Base-by-base conservation (phyloP, 2,329 filamentous ascomycete species). In the Fusarium ramigenum region DNA sequence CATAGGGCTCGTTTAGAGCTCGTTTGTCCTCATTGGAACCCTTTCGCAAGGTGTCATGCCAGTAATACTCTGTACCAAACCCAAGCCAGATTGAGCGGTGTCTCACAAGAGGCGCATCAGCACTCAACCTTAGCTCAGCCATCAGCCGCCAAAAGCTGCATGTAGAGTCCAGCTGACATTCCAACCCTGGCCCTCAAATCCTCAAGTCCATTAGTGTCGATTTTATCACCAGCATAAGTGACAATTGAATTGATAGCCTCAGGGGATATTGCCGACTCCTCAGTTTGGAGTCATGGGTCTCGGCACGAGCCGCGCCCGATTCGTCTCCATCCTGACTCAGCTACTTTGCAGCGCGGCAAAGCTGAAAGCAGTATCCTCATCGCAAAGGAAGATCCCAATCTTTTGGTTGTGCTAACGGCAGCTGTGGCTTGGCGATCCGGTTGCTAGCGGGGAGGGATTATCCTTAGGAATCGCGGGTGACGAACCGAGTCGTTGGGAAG, bases 281-380 rank as follows among this genome's bases (percentile, higher is more conserved):
- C 19, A 19, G 37, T 66, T 30, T 53, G 63, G 40, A 37, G 53
- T 61, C 36, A 49, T 43, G 49, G 43, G 30, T 43, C 19, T 62
- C 66, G 65, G 66, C 44, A 58, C 50, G 66, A 69, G 58, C 66
- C 66, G 66, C 15, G 28, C 18, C 43, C 34, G 18, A 46, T 28
- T 43, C 36, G 36, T 9, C 18, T 32, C 34, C 6, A 23, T 25
- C 25, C 18, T 32, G 50, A 52, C 50, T 58, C 50, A 42, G 40
- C 43, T 63, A 28, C 21, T 23, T 8, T 5, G 47, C 30, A 50
- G 47, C 36, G 34, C 19, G 19, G 18, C 32, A 25, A 43, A 30
- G 34, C 37, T 59, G n/a, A 42, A 42, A 28, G 46, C 25, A 42
- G 43, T 37, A 59, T 28, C 28, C 25, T 7, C 4, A 32, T 39